These are phyloP conservation scores for Colletotrichum ledebouriae DNA, from an alignment of 2,329 filamentous ascomycete species.

Conservation along the genomic window DNA sequence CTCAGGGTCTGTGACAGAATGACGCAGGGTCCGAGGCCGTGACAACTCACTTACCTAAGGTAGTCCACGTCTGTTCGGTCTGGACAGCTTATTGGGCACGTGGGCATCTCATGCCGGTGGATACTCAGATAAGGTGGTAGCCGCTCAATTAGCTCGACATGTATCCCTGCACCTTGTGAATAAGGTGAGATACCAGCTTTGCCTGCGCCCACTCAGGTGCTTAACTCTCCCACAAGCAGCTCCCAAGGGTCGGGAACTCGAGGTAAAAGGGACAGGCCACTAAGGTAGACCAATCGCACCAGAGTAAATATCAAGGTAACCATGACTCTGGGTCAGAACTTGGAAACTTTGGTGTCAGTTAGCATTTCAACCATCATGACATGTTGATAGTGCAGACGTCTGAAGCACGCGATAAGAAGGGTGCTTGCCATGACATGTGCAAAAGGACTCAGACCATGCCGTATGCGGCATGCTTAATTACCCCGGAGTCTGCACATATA, in stretches of 20 bases:
- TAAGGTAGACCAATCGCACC: slow-evolving; percentile 23
- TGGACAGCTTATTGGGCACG: slow-evolving; percentile 25
- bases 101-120: neutral
- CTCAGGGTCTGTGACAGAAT: slow-evolving; percentile 27
- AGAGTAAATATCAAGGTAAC: slow-evolving; percentile 1
- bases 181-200: slow-evolving; percentile 21
- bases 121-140: too few relatives aligned
- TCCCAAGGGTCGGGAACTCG: neutral
- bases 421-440: slow-evolving; percentile 8
- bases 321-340: slow-evolving; percentile 14
- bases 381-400: neutral
- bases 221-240: neutral
- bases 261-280: slow-evolving; percentile 24
- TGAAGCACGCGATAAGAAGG: slow-evolving; percentile 1
- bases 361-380: neutral
- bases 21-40: slow-evolving; percentile 27
- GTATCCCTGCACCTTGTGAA: slow-evolving; percentile 14
- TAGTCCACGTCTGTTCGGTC: slow-evolving; percentile 4
- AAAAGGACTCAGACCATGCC: too few relatives aligned
- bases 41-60: slow-evolving; percentile 6
- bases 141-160: neutral
- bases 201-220: too few relatives aligned
- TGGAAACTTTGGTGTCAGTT: neutral
- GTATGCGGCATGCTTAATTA: slow-evolving; percentile 15
- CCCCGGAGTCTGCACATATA: slow-evolving; percentile 37